Conservation (phyloP, 768 basidiomycete genomes). For the Coprinopsis marcescibilis region DNA sequence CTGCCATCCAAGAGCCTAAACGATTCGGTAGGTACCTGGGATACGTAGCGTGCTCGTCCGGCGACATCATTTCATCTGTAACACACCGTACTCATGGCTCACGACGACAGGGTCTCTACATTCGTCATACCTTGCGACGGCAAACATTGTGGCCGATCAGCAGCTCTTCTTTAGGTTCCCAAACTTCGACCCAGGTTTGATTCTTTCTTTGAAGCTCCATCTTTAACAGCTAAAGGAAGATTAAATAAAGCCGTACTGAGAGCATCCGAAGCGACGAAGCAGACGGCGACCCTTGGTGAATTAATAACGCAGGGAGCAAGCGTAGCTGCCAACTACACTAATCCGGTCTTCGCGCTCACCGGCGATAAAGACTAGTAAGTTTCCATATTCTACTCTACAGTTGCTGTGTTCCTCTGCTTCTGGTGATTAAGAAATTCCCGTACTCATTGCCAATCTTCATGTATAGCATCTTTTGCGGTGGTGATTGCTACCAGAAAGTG, state of each 20-base stretch:
- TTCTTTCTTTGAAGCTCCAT: not conserved
- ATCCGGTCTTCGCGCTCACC: conserved; percentile 19
- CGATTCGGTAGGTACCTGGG: conserved; percentile 14
- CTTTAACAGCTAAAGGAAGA: not conserved
- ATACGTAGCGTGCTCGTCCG: not conserved
- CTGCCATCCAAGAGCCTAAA: conserved; percentile 11
- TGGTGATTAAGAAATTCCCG: not conserved
- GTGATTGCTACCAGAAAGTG: not conserved
- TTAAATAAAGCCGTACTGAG: conserved; percentile 7
- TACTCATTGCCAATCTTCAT: too few relatives aligned
- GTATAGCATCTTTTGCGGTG: too few relatives aligned
- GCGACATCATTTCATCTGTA: not conserved
- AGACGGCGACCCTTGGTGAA: conserved; percentile 18
- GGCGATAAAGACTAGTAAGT: conserved; percentile 21
- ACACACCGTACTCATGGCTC: too few relatives aligned
- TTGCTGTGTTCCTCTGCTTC: not conserved
- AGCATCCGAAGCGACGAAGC: conserved; percentile 11
- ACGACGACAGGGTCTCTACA: conserved; percentile 14
- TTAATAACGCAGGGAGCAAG: conserved; percentile 12
- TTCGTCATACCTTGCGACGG: conserved; percentile 14
- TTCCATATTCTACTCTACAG: not conserved
- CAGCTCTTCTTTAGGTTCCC: conserved; percentile 16
- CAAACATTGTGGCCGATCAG: conserved; percentile 15
- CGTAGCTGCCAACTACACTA: conserved; percentile 13
- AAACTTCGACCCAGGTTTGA: conserved; percentile 17